phyloP scores from a whole-genome alignment of 345 rosid species.

The Salix dunnii region DNA sequence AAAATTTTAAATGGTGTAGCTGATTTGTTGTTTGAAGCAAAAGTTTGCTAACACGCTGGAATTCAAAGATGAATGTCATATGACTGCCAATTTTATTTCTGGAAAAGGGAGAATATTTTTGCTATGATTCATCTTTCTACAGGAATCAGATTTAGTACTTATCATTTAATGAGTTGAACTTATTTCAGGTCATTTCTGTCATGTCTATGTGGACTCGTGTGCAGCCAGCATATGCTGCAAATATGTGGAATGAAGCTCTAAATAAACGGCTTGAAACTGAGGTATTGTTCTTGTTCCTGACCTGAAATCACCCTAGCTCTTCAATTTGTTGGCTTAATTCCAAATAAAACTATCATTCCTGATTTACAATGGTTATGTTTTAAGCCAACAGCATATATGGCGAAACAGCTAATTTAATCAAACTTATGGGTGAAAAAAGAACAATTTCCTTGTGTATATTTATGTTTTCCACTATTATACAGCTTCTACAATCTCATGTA shows the following conservation, averaged over 20 bases:
- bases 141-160: no score
- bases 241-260: constrained; percentile 99
- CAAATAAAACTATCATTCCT: not conserved
- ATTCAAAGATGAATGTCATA: not conserved
- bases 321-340: not conserved
- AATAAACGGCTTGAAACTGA: constrained; percentile 91
- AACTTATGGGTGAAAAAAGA: not conserved
- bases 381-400: not conserved
- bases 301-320: not conserved
- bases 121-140: not conserved
- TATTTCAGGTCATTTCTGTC: constrained; percentile 88
- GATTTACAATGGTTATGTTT: no score
- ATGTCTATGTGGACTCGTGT: constrained; percentile 97
- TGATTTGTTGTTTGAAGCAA: not conserved
- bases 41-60: not conserved
- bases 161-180: no score
- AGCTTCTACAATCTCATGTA: not conserved
- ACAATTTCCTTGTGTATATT: not conserved
- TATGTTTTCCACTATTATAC: not conserved
- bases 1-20: no score
- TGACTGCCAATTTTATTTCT: not conserved
- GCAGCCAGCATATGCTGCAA: constrained; percentile 96
- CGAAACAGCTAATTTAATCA: not conserved
- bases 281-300: constrained; percentile 38
- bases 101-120: not conserved